These are phyloP conservation scores for Hemisphaericaspora lyxosophila DNA, from an alignment of 1,139 yeast species.

Conservation along the genomic window DNA sequence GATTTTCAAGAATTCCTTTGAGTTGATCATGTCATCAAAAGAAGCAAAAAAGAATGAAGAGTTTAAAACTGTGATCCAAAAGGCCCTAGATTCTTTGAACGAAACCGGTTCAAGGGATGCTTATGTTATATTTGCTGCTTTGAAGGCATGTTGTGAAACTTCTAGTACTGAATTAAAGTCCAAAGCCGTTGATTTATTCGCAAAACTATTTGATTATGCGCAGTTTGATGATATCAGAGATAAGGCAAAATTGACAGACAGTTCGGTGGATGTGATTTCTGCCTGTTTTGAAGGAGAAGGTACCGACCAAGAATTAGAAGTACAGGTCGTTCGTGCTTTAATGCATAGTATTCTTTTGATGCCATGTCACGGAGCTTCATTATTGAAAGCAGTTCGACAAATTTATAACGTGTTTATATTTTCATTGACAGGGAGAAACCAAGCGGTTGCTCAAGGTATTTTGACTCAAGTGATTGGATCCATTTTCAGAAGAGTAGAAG, in stretches of 20 bases:
- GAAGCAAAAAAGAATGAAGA: conserved; percentile 43
- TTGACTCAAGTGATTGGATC: conserved; percentile 87
- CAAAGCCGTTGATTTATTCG: conserved; percentile 45
- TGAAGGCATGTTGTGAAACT: conserved; percentile 38
- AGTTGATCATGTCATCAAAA: conserved; percentile 33
- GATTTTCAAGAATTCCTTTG: conserved; percentile 43
- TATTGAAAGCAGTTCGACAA: conserved; percentile 88
- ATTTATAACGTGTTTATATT: conserved; percentile 88
- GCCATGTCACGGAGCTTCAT: conserved; percentile 88
- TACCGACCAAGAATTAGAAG: conserved; percentile 82
- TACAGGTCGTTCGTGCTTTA: conserved; percentile 89
- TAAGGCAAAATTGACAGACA: conserved; percentile 66
- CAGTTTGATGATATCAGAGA: conserved; percentile 39
- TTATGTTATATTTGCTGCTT: conserved; percentile 38
- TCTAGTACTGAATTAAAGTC: conserved; percentile 32
- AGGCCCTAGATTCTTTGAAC: conserved; percentile 38
- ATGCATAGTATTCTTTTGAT: conserved; percentile 82
- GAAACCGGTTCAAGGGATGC: conserved; percentile 31
- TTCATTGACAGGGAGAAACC: conserved; percentile 79
- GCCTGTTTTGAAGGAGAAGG: conserved; percentile 90
- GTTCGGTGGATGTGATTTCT: conserved; percentile 81
- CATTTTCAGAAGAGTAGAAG: conserved; percentile 73
- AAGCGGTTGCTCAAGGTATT: conserved; percentile 93
- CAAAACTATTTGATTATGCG: conserved; percentile 45
- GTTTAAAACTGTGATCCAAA: conserved; percentile 32